A percentile compares a stretch with the other conserved stretches of the same genome.
Conservation (phyloP, 305 asterid species). For the Fraxinus dipetala region DNA sequence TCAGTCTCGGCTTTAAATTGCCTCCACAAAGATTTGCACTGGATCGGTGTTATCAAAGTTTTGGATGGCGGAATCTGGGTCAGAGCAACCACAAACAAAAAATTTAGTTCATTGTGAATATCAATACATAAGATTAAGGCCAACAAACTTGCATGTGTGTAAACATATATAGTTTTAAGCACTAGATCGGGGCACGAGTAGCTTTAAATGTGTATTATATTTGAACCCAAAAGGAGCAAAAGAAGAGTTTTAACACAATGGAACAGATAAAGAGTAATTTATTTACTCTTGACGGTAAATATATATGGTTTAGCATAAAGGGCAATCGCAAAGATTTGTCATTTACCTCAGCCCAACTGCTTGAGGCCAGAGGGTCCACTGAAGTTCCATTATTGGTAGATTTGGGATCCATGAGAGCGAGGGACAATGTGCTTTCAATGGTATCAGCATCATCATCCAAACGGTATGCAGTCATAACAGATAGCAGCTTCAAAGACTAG, state of each 20-base stretch:
- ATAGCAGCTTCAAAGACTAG: constrained; percentile 87
- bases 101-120: not conserved
- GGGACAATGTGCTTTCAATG: constrained; percentile 72
- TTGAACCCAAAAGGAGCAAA: not conserved
- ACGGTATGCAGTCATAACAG: constrained; percentile 92
- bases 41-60: constrained; percentile 93
- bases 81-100: constrained; percentile 23
- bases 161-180: not conserved
- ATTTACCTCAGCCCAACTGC: constrained; percentile 91
- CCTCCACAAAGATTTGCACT: constrained; percentile 94
- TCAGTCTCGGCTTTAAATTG: constrained; percentile 87
- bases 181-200: not conserved
- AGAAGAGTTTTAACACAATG: not conserved
- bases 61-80: constrained; percentile 72
- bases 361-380: constrained; percentile 88
- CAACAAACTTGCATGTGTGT: not conserved
- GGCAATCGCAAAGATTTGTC: not conserved
- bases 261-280: not conserved
- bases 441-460: constrained; percentile 73
- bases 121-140: not conserved
- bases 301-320: not conserved
- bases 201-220: not conserved
- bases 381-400: constrained; percentile 51
- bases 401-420: constrained; percentile 74
- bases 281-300: not conserved